Evolutionary conservation across 208 protist genomes (phyloP).

Genomic region (Zelonia costaricensis): DNA sequence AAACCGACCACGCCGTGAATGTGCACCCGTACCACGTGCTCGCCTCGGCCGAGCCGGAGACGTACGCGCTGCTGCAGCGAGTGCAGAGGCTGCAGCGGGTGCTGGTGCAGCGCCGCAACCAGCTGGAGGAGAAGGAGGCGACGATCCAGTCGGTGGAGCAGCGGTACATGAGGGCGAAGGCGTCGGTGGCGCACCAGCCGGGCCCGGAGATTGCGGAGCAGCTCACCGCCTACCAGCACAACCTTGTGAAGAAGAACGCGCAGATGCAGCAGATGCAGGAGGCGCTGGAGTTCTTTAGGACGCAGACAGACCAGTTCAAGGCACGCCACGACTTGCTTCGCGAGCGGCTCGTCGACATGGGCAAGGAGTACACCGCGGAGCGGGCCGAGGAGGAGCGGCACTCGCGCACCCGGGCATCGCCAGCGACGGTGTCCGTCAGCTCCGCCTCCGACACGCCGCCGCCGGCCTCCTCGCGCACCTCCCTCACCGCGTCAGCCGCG

Average conservation of each 20-base stretch:
- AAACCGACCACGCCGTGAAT: constrained; percentile 96
- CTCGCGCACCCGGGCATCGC: neutral
- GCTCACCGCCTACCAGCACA: constrained; percentile 92
- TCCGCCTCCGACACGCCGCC: neutral
- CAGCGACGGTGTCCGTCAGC: neutral
- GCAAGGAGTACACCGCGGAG: constrained; percentile 38
- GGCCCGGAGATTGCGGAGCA: constrained; percentile 97
- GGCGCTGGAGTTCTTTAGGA: constrained; percentile 76
- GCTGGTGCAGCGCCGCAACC: constrained; percentile 94
- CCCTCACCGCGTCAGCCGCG: neutral
- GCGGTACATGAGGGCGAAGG: constrained; percentile 94
- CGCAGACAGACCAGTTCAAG: constrained; percentile 82
- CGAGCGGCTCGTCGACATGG: constrained; percentile 52
- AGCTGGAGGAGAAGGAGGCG: constrained; percentile 93
- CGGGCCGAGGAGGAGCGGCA: constrained; percentile 15
- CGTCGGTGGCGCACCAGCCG: constrained; percentile 92
- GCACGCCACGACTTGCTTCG: constrained; percentile 69
- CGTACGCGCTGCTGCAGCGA: constrained; percentile 93
- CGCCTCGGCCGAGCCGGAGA: constrained; percentile 94
- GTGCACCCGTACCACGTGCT: constrained; percentile 96
- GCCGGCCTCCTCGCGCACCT: neutral
- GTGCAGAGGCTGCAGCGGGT: constrained; percentile 96
- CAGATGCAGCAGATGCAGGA: constrained; percentile 93
- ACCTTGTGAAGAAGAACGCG: constrained; percentile 90
- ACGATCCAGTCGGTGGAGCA: constrained; percentile 92